phyloP scores from a whole-genome alignment of 179 eudicot genomes.

The Amaranthus tricolor region DNA sequence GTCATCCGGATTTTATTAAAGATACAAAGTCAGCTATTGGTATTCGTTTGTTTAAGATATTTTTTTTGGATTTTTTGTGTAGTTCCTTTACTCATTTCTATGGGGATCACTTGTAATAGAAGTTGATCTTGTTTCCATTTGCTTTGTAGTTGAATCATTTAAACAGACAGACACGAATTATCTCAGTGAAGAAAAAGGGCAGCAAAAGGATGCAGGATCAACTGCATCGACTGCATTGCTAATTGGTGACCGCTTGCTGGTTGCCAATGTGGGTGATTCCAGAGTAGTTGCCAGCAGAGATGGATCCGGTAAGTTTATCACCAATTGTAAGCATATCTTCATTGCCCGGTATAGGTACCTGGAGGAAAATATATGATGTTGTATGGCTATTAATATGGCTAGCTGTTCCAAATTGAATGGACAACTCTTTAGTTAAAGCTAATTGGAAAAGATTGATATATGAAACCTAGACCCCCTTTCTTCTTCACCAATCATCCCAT shows the following conservation, averaged over 20 bases:
- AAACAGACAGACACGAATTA: conserved; percentile 60
- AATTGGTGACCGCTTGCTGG: conserved; percentile 55
- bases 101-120: background rate
- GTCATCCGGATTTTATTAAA: conserved; percentile 62
- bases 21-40: conserved; percentile 77
- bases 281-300: conserved; percentile 71
- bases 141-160: conserved; percentile 55
- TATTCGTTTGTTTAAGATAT: conserved; percentile 23
- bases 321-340: background rate
- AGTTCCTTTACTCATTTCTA: background rate
- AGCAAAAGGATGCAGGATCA: conserved; percentile 72
- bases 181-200: conserved; percentile 54
- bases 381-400: too few relatives aligned
- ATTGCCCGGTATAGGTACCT: background rate
- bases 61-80: background rate
- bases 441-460: too few relatives aligned
- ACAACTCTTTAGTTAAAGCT: too few relatives aligned
- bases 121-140: background rate
- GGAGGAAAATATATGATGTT: too few relatives aligned
- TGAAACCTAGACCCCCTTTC: too few relatives aligned
- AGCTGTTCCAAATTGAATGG: too few relatives aligned
- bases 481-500: too few relatives aligned
- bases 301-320: conserved; percentile 40
- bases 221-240: conserved; percentile 76
- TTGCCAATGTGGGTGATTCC: conserved; percentile 85